Evolutionary conservation across 306 rosid species (phyloP).

Genomic region (Lablab purpureus): DNA sequence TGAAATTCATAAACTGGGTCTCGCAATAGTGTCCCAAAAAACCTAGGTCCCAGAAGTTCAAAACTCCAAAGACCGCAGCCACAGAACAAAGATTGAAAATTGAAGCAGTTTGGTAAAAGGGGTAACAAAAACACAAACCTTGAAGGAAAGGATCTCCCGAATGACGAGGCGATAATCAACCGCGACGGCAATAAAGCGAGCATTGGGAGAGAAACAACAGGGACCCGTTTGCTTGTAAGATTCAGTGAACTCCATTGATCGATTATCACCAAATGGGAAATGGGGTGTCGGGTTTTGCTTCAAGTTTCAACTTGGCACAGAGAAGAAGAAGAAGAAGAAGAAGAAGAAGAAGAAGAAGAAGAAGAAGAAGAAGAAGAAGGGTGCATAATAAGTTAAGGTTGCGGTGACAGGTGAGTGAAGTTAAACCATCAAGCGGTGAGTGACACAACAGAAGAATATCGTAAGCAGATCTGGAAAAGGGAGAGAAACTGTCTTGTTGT

Average conservation of each 20-base stretch:
- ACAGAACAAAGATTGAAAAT: slow-evolving; percentile 9
- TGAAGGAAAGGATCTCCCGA: slow-evolving; percentile 89
- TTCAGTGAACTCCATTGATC: slow-evolving; percentile 93
- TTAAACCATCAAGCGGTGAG: not conserved
- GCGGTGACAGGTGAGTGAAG: not conserved
- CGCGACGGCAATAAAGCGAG: slow-evolving; percentile 89
- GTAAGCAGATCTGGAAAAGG: not conserved
- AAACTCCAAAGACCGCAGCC: not conserved
- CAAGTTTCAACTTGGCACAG: not conserved
- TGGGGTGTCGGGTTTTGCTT: not conserved
- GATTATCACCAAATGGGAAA: not conserved
- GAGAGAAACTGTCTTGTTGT: not conserved
- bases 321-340: not conserved
- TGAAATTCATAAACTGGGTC: slow-evolving; percentile 27
- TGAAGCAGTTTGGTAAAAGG: not conserved
- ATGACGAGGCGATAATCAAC: slow-evolving; percentile 98
- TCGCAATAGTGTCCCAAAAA: not conserved
- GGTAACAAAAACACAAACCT: slow-evolving; percentile 49
- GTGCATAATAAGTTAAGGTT: not conserved
- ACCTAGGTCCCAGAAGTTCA: not conserved
- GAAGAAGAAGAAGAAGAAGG: not conserved
- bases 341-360: not conserved
- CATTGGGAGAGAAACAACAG: slow-evolving; percentile 91
- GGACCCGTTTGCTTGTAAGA: slow-evolving; percentile 94
- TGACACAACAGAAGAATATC: not conserved